These are phyloP conservation scores for Domatiomyces globalis DNA, from an alignment of 2,329 filamentous ascomycete genomes.

Conservation along the genomic window DNA sequence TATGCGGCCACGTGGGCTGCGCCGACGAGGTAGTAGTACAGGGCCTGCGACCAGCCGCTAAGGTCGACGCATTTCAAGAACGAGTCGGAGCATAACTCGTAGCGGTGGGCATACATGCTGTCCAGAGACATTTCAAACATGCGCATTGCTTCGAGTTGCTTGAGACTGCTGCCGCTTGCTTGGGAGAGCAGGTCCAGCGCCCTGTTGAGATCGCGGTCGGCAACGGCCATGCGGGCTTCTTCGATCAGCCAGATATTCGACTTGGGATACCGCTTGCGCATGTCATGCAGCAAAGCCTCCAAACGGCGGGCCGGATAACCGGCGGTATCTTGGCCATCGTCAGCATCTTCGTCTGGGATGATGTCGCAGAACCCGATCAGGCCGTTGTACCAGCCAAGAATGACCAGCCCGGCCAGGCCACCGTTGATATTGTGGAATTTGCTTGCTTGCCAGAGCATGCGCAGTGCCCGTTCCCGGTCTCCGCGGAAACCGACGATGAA, in stretches of 20 bases:
- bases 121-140: constrained; percentile 73
- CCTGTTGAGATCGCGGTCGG: constrained; percentile 49
- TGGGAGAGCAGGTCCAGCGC: constrained; percentile 52
- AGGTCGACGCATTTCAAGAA: constrained; percentile 59
- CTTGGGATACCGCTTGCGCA: constrained; percentile 65
- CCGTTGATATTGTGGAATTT: constrained; percentile 80
- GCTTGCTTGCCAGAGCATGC: constrained; percentile 81
- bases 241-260: constrained; percentile 79
- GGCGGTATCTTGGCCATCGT: constrained; percentile 43
- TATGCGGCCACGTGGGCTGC: constrained; percentile 69
- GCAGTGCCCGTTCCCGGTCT: constrained; percentile 66
- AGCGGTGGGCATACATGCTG: constrained; percentile 65
- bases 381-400: constrained; percentile 79
- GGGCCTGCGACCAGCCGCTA: constrained; percentile 78
- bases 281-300: constrained; percentile 51
- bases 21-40: constrained; percentile 84
- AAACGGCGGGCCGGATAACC: constrained; percentile 61
- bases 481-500: constrained; percentile 84
- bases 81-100: constrained; percentile 54
- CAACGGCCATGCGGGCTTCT: constrained; percentile 62
- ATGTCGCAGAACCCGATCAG: constrained; percentile 82
- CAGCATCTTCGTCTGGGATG: constrained; percentile 38
- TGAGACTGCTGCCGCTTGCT: constrained; percentile 51
- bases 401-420: constrained; percentile 62
- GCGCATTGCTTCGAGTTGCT: constrained; percentile 73